Base-by-base conservation (phyloP, 257 asterid genomes). In the Lavandula angustifolia region DNA sequence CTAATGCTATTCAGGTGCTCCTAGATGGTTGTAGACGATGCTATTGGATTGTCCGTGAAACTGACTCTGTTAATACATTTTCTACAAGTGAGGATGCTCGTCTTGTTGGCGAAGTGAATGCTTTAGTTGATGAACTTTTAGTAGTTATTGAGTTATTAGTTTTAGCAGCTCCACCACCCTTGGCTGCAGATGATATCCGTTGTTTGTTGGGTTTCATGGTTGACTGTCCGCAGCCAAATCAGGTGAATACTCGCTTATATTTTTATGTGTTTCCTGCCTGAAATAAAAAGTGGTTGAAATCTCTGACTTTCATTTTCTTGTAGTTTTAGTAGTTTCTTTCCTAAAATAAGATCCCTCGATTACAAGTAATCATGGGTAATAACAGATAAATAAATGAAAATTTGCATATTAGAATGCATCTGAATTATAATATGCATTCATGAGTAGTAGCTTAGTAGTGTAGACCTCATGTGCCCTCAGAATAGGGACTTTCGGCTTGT, bases 11-110 rank as follows among this genome's bases (percentile, higher is more conserved):
- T 73, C 99, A 92, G 84, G 83, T 84, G 91, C 99, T 92, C 76
- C 82, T 92, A 62, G 99, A 92, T 82, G 97, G 99, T 72, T 92
- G 97, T 77, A 85, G 99, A 78, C 78, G 81, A 73, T 92, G 99
- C 80, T 92, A 92, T 69, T 92, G 99, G 99, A 87, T 82, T 61
- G 82, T 83, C 32, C 90, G 80, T 46, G 99, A 92, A 80, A 76
- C 66, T 51, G 97, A 92, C 75, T 92, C 99, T 40, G 84, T 86
- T 50, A 75, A 81, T 79, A 78, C 96, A 49, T 89, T 84, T 80
- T 81, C 87, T 16, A 73, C 68, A 29, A 76, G 72, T 64, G 80
- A 75, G 71, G 85, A 76, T 72, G 74, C 81, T 61, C 94, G 86
- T 51, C 91, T 76, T 67, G 85, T 84, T 64, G 99, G 99, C n/a